Evolutionary conservation across 2,329 filamentous ascomycete species (phyloP), one percentile per base, ranked within the genome.

Genomic region (Curvularia lunata): DNA sequence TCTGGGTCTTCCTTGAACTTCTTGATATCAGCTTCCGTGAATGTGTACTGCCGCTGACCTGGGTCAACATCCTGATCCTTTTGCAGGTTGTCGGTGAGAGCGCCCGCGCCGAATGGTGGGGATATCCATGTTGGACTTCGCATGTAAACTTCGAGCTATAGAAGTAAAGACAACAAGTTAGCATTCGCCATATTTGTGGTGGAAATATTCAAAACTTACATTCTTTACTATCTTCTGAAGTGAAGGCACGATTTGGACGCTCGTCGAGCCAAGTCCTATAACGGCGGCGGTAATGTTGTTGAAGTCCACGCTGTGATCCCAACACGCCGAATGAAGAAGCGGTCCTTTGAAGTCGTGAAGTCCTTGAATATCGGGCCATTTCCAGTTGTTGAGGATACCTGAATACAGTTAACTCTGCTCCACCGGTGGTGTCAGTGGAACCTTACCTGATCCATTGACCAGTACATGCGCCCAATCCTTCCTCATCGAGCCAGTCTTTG

Each of bases 1-100:
- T 85, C 78, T 0, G 88, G 85, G 62, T 91, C 80, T 43, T 84
- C 78, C 2, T 64, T 65, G 71, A 89, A 89, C 0, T 81, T 80
- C n/a, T 85, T 79, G 13, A 81, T 80, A 49, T 87, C 81, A 12
- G 87, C 84, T 2, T 83, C 72, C 57, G 77, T 79, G 66, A 78
- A 81, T 52, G 69, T 74, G 65, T 80, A 75, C 64, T 81, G 80
- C 0, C 77, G 74, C 56, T 78, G 72, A 12, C 74, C 71, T 37
- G 79, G 79, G 19, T 78, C 74, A 37, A 77, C 73, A 43, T 75
- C 69, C 52, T 79, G 56, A 2, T 68, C 71, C 47, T 75, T 75
- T 52, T 75, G 69, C 0, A 74, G 61, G 32, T 77, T 69, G 8
- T 66, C 67, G 13, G 63, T 70, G 27, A 77, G 68, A 18, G 73